Conservation (phyloP, 2,329 filamentous ascomycete species). For the Piedraia hortae region DNA sequence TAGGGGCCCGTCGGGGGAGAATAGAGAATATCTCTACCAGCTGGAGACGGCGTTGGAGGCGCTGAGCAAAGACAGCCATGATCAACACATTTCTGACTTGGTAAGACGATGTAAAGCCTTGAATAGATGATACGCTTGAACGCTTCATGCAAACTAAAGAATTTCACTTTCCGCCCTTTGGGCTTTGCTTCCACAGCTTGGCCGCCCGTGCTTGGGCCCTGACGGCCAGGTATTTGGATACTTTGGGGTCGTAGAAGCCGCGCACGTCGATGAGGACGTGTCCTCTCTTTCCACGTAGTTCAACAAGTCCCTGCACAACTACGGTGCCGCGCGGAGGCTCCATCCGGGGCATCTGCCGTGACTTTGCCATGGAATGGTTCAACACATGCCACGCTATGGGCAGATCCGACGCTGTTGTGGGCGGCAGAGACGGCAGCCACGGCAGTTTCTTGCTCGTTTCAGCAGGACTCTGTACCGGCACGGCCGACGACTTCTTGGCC, state of each 20-base stretch:
- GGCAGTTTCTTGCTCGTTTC: slow-evolving; percentile 4
- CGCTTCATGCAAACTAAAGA: background rate
- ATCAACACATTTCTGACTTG: slow-evolving; percentile 64
- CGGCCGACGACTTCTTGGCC: background rate
- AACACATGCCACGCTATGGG: slow-evolving; percentile 11
- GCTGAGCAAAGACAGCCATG: slow-evolving; percentile 48
- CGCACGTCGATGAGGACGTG: slow-evolving; percentile 18
- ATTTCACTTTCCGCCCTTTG: slow-evolving; percentile 14
- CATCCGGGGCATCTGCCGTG: slow-evolving; percentile 11
- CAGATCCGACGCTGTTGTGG: slow-evolving; percentile 5
- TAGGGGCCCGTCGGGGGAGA: slow-evolving; percentile 61
- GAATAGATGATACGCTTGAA: background rate
- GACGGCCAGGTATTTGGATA: slow-evolving; percentile 12
- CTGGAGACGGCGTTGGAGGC: slow-evolving; percentile 48
- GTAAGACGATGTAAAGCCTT: slow-evolving; percentile 31
- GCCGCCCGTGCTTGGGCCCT: slow-evolving; percentile 8
- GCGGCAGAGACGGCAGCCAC: slow-evolving; percentile 6
- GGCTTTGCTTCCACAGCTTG: slow-evolving; percentile 14
- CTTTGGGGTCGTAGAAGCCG: slow-evolving; percentile 19
- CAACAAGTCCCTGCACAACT: slow-evolving; percentile 18
- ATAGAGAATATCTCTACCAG: slow-evolving; percentile 65
- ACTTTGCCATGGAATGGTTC: slow-evolving; percentile 5
- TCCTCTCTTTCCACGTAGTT: slow-evolving; percentile 18
- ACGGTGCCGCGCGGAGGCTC: slow-evolving; percentile 19
- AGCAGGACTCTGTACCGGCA: background rate